phyloP scores from a whole-genome alignment of 2,329 filamentous ascomycete species.

The Ophiostoma piceae region DNA sequence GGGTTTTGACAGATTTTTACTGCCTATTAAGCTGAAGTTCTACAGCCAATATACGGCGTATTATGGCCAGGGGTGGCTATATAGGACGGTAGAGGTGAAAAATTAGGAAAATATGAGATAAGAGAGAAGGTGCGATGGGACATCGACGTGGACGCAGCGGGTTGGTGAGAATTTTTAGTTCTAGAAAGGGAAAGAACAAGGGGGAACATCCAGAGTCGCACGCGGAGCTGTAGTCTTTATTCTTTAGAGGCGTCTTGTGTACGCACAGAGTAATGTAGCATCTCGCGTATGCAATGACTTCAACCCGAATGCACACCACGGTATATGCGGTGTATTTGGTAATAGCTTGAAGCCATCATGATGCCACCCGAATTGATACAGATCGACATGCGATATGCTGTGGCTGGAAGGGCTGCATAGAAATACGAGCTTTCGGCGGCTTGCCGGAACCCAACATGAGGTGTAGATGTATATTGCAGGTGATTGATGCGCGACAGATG shows the following conservation, averaged over 20 bases:
- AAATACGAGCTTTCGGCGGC: constrained; percentile 9
- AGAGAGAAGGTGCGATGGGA: constrained; percentile 7
- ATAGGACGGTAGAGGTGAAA: neutral
- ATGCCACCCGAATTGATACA: neutral
- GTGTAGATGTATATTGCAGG: neutral
- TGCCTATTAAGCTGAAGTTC: neutral
- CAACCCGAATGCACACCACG: neutral
- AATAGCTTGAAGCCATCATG: neutral
- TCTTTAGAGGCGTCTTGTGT: neutral
- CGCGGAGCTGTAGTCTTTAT: neutral
- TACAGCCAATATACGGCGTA: neutral
- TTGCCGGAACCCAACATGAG: neutral
- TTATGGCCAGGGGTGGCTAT: neutral
- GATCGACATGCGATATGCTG: neutral
- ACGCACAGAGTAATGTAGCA: neutral
- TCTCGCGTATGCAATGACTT: neutral
- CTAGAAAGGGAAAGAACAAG: neutral
- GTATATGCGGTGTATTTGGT: neutral
- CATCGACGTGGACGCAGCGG: constrained; percentile 4
- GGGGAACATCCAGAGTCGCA: neutral
- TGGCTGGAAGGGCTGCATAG: neutral
- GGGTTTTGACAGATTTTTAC: neutral
- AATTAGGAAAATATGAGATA: neutral
- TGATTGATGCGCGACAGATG: neutral
- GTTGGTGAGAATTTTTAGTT: neutral